phyloP scores from a whole-genome alignment of 78 protist species.

The Dictyostelium intermedium region DNA sequence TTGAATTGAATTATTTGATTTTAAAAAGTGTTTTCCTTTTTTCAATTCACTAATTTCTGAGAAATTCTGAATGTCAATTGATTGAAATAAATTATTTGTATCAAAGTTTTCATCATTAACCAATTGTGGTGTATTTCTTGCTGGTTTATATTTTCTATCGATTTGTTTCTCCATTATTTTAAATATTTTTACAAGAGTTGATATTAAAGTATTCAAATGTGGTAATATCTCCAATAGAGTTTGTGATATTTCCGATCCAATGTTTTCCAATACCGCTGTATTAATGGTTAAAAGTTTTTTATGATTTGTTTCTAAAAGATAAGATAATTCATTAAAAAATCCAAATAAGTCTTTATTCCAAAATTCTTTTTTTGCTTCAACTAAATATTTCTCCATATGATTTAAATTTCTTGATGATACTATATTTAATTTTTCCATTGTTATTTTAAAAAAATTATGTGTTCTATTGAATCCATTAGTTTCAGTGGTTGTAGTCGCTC shows the following conservation, averaged over 20 bases:
- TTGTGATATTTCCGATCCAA: not conserved
- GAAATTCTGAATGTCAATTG: not conserved
- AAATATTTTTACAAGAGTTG: not conserved
- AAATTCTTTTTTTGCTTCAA: slow-evolving; percentile 8
- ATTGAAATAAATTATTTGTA: not conserved
- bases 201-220: not conserved
- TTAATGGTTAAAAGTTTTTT: not conserved
- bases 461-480: not conserved
- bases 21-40: not conserved
- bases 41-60: not conserved
- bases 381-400: not conserved
- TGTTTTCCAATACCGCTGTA: not conserved
- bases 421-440: not conserved
- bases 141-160: not conserved
- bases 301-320: slow-evolving; percentile 23
- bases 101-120: not conserved
- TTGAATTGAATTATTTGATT: not conserved
- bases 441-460: not conserved
- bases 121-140: not conserved
- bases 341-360: slow-evolving; percentile 8
- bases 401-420: slow-evolving; percentile 3
- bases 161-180: slow-evolving; percentile 28
- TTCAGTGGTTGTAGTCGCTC: not conserved
- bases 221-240: not conserved
- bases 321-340: not conserved